Evolutionary conservation across 169 alveolate genomes (phyloP), one percentile per base, ranked within the genome.

Genomic region (Plasmodium knowlesi): DNA sequence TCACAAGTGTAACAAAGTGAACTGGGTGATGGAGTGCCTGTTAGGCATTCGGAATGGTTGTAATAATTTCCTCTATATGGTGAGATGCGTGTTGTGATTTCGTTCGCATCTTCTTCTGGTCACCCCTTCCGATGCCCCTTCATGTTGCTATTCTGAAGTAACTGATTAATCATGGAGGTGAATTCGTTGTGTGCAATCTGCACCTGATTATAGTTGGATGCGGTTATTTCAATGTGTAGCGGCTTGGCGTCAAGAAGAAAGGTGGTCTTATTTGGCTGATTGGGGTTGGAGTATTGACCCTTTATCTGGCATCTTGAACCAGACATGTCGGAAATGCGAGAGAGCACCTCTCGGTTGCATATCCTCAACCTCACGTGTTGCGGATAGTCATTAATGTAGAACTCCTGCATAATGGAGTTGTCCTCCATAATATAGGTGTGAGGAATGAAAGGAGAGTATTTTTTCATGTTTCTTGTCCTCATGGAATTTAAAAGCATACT

Each of bases 361-460:
- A 98, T 93, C 92, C 97, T 97, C 86, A 86, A 94, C 37, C 99
- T 96, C 9, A 98, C 99, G 73, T 94, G 92, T 43, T 97, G 98
- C n/a, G 99, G 98, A 91, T 97, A 98, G 85, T 97, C 98, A 96
- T 98, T 98, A 83, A 98, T 98, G 84, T 97, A 98, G 78, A 98
- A 97, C 41, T 97, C 99, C 83, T 97, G 99, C 53, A 96, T 95
- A 41, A 97, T 95, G 34, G 97, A 96, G 82, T 97, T 98, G 46
- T 96, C 97, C 22, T 96, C 95, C 70, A 73, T 96, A 71, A 96
- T 84, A 79, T 96, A 96, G 5, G 94, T 83, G 81, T 90, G 83
- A 30, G 92, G 94, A 50, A 82, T 79, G 39, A 16, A 90, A 1
- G 92, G 93, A 5, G 93, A 85, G 61, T 85, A 85, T 41, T 85